Conservation (phyloP, 2,329 filamentous ascomycete species). For the Dactylonectria macrodidyma region DNA sequence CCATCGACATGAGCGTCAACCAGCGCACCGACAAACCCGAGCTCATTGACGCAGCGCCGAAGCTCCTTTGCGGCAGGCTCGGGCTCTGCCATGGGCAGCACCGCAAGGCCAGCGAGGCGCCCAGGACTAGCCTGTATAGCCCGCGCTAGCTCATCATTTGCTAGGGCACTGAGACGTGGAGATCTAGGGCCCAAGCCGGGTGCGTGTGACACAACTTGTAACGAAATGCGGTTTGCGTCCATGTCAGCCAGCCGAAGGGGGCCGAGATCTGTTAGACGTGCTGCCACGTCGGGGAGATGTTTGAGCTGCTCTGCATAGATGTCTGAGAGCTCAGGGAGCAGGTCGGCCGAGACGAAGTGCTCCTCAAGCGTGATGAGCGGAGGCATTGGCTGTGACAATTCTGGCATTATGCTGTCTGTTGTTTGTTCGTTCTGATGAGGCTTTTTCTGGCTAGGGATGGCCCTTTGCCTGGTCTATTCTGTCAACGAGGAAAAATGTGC, state of each 20-base stretch:
- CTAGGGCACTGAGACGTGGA: conserved; percentile 10
- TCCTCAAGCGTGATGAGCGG: conserved; percentile 31
- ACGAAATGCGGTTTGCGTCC: conserved; percentile 16
- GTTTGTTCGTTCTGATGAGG: background rate
- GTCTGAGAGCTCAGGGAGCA: conserved; percentile 18
- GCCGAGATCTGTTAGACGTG: conserved; percentile 18
- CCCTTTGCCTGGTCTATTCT: too few species aligned
- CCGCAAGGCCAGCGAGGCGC: conserved; percentile 50
- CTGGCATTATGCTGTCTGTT: background rate
- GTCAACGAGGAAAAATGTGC: background rate
- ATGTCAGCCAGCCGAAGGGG: conserved; percentile 22
- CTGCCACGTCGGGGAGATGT: conserved; percentile 19
- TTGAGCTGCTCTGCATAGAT: conserved; percentile 22
- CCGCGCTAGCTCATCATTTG: conserved; percentile 21
- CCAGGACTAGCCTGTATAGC: conserved; percentile 1
- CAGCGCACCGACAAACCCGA: conserved; percentile 53
- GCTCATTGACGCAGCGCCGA: conserved; percentile 46
- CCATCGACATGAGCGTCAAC: conserved; percentile 49
- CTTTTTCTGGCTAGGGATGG: background rate
- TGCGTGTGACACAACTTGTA: conserved; percentile 29
- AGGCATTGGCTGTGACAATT: conserved; percentile 8
- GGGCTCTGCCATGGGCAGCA: conserved; percentile 50
- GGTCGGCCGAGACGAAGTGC: conserved; percentile 24
- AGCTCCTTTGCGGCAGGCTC: conserved; percentile 49
- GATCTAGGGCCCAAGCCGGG: conserved; percentile 19